A percentile compares a stretch with the other conserved stretches of the same genome.
These are phyloP conservation scores for Bolboschoenus planiculmis DNA, from an alignment of 176 grass and related monocot genomes.

Conservation along the genomic window DNA sequence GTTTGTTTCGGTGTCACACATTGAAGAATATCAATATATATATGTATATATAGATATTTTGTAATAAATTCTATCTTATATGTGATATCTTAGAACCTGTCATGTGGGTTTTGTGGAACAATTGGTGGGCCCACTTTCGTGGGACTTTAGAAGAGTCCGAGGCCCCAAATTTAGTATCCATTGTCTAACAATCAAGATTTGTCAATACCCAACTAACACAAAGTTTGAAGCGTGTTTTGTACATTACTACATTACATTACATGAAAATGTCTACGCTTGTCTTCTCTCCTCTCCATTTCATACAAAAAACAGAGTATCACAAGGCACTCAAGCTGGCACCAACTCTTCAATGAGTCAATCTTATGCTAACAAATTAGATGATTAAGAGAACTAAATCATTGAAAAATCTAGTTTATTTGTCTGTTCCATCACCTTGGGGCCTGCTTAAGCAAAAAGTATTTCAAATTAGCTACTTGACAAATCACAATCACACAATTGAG, in stretches of 20 bases:
- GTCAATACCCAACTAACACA: background rate
- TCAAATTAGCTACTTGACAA: background rate
- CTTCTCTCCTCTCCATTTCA: background rate
- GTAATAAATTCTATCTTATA: background rate
- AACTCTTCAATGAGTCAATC: background rate
- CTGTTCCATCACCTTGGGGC: background rate
- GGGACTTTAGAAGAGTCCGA: background rate
- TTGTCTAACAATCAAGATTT: background rate
- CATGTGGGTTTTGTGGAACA: background rate
- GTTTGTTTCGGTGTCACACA: background rate
- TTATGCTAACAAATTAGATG: background rate
- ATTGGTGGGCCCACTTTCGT: background rate
- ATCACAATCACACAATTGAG: background rate
- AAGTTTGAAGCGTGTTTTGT: background rate
- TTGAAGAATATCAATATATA: background rate
- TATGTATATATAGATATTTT: too few relatives aligned
- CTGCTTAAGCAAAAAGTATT: background rate
- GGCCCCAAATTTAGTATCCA: background rate
- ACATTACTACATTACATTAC: background rate
- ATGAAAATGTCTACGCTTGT: background rate
- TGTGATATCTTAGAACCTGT: background rate
- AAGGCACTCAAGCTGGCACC: background rate
- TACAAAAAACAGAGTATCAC: background rate
- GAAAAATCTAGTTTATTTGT: slow-evolving; percentile 3
- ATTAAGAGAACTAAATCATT: background rate